Evolutionary conservation across 768 basidiomycete genomes (phyloP).

Genomic region (Gyrodon lividus): DNA sequence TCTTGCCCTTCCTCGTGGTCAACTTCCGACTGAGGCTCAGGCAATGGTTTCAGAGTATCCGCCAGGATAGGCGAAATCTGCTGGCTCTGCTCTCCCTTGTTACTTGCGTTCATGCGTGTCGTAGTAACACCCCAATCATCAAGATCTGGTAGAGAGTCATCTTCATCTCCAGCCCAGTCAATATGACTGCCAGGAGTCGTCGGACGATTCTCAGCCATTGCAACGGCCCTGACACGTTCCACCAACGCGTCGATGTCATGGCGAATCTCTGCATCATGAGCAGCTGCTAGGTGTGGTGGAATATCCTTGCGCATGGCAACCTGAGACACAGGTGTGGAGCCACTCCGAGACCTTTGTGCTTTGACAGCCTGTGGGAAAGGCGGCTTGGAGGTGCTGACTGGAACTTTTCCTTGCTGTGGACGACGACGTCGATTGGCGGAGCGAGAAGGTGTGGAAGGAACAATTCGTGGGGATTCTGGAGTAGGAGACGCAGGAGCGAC

Average conservation of each 20-base stretch:
- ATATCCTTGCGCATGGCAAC: slow-evolving; percentile 47
- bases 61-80: slow-evolving; percentile 69
- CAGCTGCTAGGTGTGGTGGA: slow-evolving; percentile 52
- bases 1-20: slow-evolving; percentile 21
- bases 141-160: slow-evolving; percentile 74
- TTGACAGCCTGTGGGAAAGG: slow-evolving; percentile 20
- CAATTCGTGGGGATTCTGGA: slow-evolving; percentile 18
- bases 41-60: slow-evolving; percentile 59
- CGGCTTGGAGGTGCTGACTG: slow-evolving; percentile 16
- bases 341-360: slow-evolving; percentile 36
- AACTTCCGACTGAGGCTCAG: slow-evolving; percentile 41
- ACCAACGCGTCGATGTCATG: slow-evolving; percentile 75
- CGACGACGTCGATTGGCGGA: slow-evolving; percentile 50
- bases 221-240: slow-evolving; percentile 70
- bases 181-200: slow-evolving; percentile 76
- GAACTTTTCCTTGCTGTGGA: slow-evolving; percentile 37
- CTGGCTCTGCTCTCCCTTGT: slow-evolving; percentile 33
- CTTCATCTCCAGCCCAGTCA: slow-evolving; percentile 89
- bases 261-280: slow-evolving; percentile 46
- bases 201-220: slow-evolving; percentile 67
- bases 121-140: slow-evolving; percentile 81
- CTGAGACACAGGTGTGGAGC: slow-evolving; percentile 23
- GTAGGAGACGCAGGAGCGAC: slow-evolving; percentile 22
- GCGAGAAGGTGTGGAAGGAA: slow-evolving; percentile 38
- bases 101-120: slow-evolving; percentile 28